Evolutionary conservation across 169 alveolate species (phyloP).

Genomic region (Plasmodium reichenowi): DNA sequence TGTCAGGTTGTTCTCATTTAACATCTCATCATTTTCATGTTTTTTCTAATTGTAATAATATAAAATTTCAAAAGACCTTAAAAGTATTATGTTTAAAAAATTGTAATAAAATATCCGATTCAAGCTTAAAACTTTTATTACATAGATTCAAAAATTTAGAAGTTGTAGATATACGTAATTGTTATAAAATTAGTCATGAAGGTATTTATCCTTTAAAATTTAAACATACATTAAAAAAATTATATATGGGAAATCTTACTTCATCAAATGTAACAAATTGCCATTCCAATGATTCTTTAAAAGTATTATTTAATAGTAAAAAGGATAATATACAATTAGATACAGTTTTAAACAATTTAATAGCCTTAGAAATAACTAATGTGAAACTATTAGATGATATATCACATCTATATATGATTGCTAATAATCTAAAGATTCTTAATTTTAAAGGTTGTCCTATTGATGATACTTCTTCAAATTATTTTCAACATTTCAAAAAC

Average conservation of each 20-base stretch:
- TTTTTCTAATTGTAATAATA: constrained; percentile 38
- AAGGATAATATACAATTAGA: constrained; percentile 1
- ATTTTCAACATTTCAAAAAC: constrained; percentile 32
- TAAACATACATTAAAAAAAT: constrained; percentile 14
- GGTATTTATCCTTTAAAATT: constrained; percentile 59
- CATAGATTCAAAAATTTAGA: constrained; percentile 40
- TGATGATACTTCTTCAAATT: constrained; percentile 29
- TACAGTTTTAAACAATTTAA: constrained; percentile 6
- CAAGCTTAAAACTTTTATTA: constrained; percentile 44
- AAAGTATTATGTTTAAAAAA: constrained; percentile 33
- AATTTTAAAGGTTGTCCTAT: constrained; percentile 45
- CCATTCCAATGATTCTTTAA: constrained; percentile 42
- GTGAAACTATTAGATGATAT: constrained; percentile 46
- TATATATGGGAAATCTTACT: constrained; percentile 45
- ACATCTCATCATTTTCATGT: constrained; percentile 64
- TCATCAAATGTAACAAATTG: constrained; percentile 32
- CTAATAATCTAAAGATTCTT: constrained; percentile 33
- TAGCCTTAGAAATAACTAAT: constrained; percentile 44
- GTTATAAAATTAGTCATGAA: constrained; percentile 59
- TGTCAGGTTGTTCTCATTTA: constrained; percentile 65
- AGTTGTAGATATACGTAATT: constrained; percentile 44
- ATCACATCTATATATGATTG: constrained; percentile 26
- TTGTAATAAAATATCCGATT: constrained; percentile 49
- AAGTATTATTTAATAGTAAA: constrained; percentile 10
- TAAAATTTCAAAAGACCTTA: constrained; percentile 26